phyloP scores from a whole-genome alignment of 2,329 filamentous ascomycete species.

The Colletotrichum nymphaeae region DNA sequence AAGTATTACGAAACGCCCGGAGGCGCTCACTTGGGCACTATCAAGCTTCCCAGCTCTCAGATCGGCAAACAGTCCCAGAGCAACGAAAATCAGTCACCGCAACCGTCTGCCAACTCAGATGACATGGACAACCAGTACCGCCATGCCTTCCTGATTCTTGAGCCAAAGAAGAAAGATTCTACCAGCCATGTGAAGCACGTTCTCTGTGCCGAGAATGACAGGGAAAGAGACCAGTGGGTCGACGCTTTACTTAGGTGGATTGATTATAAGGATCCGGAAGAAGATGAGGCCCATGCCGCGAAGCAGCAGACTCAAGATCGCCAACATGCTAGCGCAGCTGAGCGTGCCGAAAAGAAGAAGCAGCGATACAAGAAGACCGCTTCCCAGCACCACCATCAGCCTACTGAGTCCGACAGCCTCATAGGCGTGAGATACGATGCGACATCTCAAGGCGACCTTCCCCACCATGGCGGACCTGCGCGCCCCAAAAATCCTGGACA shows the following conservation, averaged over 20 bases:
- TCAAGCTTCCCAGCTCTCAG: constrained; percentile 90
- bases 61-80: constrained; percentile 91
- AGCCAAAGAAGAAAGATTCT: constrained; percentile 97
- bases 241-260: constrained; percentile 90
- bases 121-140: constrained; percentile 94
- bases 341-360: constrained; percentile 41
- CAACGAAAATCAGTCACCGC: constrained; percentile 70
- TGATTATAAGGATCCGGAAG: constrained; percentile 74
- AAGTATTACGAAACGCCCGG: constrained; percentile 94
- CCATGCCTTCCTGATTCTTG: constrained; percentile 93
- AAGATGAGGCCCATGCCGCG: constrained; percentile 57
- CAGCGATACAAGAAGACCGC: constrained; percentile 47
- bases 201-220: constrained; percentile 93
- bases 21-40: constrained; percentile 90
- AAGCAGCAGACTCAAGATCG: constrained; percentile 53
- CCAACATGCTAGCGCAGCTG: constrained; percentile 47
- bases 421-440: constrained; percentile 70
- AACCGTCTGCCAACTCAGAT: constrained; percentile 67
- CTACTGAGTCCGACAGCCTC: constrained; percentile 57
- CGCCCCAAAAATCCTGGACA: constrained; percentile 51
- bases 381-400: constrained; percentile 48
- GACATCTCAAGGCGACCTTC: constrained; percentile 63
- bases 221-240: constrained; percentile 94
- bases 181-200: constrained; percentile 90
- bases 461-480: constrained; percentile 52